These are phyloP conservation scores for Terfezia claveryi DNA, from an alignment of 495 filamentous ascomycete species.

Conservation along the genomic window DNA sequence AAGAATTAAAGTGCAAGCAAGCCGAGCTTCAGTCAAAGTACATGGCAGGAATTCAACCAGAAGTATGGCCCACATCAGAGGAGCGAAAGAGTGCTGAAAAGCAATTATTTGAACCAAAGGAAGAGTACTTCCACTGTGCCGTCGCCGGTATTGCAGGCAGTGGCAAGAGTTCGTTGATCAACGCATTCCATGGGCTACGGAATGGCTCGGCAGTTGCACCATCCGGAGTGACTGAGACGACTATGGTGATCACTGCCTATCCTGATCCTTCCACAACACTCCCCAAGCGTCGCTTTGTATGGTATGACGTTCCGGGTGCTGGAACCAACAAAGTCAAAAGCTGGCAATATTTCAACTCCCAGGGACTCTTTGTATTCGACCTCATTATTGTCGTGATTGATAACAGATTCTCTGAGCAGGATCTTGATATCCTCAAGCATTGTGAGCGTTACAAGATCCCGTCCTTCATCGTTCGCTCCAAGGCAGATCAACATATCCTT, in stretches of 20 bases:
- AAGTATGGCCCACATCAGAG: too few relatives aligned
- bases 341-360: constrained; percentile 14
- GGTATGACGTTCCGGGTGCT: constrained; percentile 13
- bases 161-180: constrained; percentile 10
- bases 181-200: constrained; percentile 4
- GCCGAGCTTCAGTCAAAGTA: too few relatives aligned
- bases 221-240: constrained; percentile 6
- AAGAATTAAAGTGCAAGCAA: too few relatives aligned
- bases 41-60: too few relatives aligned
- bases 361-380: constrained; percentile 11
- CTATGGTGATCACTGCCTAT: constrained; percentile 1
- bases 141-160: constrained; percentile 4
- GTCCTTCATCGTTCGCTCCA: constrained; percentile 1
- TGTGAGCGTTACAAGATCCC: background rate
- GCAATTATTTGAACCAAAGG: background rate
- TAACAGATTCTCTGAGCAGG: background rate
- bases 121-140: constrained; percentile 2
- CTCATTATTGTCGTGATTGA: constrained; percentile 5
- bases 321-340: constrained; percentile 4
- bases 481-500: constrained; percentile 3
- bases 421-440: background rate
- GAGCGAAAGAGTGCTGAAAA: too few relatives aligned
- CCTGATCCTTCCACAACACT: background rate
- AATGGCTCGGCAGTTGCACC: background rate
- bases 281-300: background rate